Evolutionary conservation across 2,329 filamentous ascomycete species (phyloP).

Genomic region (Fusarium sp.): DNA sequence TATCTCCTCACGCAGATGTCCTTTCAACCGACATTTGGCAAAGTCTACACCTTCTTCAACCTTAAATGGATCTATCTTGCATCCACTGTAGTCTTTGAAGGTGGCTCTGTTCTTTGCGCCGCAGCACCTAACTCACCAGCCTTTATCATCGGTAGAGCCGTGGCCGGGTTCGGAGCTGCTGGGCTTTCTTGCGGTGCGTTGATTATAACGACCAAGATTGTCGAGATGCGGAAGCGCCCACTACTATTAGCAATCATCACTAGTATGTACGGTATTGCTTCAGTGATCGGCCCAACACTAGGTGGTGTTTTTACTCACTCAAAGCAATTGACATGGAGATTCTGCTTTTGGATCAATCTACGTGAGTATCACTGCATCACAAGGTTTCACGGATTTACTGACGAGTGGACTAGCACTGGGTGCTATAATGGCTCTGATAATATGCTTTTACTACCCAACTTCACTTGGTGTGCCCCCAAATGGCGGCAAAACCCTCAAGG

Average conservation of each 20-base stretch:
- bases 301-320: constrained; percentile 45
- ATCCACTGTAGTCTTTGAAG: constrained; percentile 46
- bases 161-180: constrained; percentile 54
- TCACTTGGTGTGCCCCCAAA: constrained; percentile 27
- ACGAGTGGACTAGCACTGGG: constrained; percentile 17
- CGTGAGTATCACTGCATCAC: constrained; percentile 3
- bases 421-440: constrained; percentile 18
- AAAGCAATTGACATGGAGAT: constrained; percentile 40
- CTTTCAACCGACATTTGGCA: constrained; percentile 50
- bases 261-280: constrained; percentile 46
- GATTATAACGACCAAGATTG: constrained; percentile 30
- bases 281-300: constrained; percentile 36
- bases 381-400: rapidly evolving
- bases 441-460: constrained; percentile 23
- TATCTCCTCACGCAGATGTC: constrained; percentile 49
- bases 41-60: constrained; percentile 53
- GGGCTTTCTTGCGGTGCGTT: constrained; percentile 38
- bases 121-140: constrained; percentile 51
- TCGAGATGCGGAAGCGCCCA: constrained; percentile 32
- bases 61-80: constrained; percentile 51
- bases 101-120: constrained; percentile 49
- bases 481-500: not conserved
- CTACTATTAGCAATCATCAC: constrained; percentile 31
- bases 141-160: constrained; percentile 57
- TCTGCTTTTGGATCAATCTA: constrained; percentile 46